Evolutionary conservation across 78 protist genomes (phyloP), one percentile per base, ranked within the genome.

Genomic region (Bodo saltans): DNA sequence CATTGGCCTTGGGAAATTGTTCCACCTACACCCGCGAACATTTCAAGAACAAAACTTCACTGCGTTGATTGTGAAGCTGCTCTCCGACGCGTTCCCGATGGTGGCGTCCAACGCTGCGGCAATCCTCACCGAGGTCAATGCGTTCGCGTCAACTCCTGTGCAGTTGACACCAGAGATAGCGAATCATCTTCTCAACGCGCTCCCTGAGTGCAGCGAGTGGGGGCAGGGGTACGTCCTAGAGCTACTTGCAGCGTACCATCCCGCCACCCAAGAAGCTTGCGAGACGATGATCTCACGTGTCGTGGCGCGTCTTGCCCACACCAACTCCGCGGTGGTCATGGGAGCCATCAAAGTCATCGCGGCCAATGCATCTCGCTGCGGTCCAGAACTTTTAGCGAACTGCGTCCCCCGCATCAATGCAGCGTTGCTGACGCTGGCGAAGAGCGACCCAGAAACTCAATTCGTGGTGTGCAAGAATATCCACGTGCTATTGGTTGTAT

Each of bases 61-160:
- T 42, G 34, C 1, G 42, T 95, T 92, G 35, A 71, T 79, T 53
- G 90, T 97, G 35, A 3, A 25, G 25, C 86, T 97, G 74, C 86
- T 97, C 37, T 70, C 92, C 70, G 99, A 98, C 83, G 28, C 91
- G 26, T 95, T 96, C 78, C 98, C 99, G 68, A 34, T 23, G 42
- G 96, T 98, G 37, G 98, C 97, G 12, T 94, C 99, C 69, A 98
- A 98, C 87, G 96, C 99, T 0, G 98, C 97, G 4, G 97, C 97
- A 27, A 87, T 99, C 3, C 93, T 98, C 32, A 78, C 94, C 17
- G 99, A 98, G 71, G 79, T 76, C 73, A 75, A 0, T n/a, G 72
- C 0, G 38, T 88, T 81, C 32, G n/a, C n/a, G n/a, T n/a, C n/a
- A n/a, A n/a, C n/a, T n/a, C n/a, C n/a, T n/a, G n/a, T n/a, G n/a